These are phyloP conservation scores for Sordariomycetes sp. DNA, from an alignment of 2,329 filamentous ascomycete genomes.

Conservation along the genomic window DNA sequence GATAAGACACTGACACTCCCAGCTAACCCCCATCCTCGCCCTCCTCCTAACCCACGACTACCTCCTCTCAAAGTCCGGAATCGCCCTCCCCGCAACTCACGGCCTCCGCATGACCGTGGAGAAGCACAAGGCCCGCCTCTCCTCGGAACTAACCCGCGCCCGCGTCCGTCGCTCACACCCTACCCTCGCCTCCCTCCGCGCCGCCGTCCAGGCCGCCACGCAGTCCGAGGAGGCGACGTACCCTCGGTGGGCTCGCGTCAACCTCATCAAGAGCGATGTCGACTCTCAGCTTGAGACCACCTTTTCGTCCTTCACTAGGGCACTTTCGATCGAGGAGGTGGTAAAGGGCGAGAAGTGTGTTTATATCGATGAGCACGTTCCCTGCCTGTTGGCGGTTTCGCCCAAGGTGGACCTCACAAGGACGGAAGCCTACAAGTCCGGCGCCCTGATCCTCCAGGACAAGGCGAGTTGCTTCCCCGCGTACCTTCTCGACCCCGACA, in stretches of 20 bases:
- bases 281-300: constrained; percentile 61
- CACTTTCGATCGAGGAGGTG: constrained; percentile 42
- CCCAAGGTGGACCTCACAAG: constrained; percentile 59
- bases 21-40: constrained; percentile 72
- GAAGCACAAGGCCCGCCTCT: constrained; percentile 68
- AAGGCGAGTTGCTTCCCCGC: constrained; percentile 97
- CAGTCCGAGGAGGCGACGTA: constrained; percentile 41
- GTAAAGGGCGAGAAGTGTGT: constrained; percentile 20
- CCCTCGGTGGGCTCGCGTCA: constrained; percentile 88
- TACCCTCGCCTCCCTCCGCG: constrained; percentile 52
- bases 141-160: constrained; percentile 70
- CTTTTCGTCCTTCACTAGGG: constrained; percentile 50
- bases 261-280: constrained; percentile 60
- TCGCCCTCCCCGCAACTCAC: constrained; percentile 69
- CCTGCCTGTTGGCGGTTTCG: constrained; percentile 69
- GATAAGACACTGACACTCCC: neutral
- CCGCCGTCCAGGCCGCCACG: constrained; percentile 37
- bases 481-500: constrained; percentile 60
- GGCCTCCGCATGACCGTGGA: constrained; percentile 64
- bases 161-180: constrained; percentile 59
- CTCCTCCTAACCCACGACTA: constrained; percentile 80
- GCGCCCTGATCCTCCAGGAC: constrained; percentile 81
- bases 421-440: constrained; percentile 58
- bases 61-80: constrained; percentile 65
- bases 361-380: constrained; percentile 68